Conservation (phyloP, 2,329 filamentous ascomycete genomes). For the Blastomyces silverae region DNA sequence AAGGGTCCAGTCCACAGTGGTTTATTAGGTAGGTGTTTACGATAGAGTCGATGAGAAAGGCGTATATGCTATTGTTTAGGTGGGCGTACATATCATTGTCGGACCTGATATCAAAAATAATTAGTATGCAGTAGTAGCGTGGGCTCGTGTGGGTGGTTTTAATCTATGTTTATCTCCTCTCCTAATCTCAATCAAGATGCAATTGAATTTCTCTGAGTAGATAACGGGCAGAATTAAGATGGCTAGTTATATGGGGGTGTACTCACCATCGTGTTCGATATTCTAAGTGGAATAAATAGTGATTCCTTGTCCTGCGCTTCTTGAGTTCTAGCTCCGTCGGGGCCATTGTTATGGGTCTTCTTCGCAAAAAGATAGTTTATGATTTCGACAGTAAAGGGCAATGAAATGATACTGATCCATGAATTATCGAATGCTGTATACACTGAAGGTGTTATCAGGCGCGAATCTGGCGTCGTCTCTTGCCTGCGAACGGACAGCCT, state of each 20-base stretch:
- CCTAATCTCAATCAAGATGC: background rate
- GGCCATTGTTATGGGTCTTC: conserved; percentile 21
- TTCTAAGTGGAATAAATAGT: conserved; percentile 73
- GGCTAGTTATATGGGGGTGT: background rate
- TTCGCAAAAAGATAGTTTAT: background rate
- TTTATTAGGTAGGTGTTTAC: conserved; percentile 83
- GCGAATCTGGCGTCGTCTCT: background rate
- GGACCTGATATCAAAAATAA: conserved; percentile 50
- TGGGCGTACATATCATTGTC: conserved; percentile 96
- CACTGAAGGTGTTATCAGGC: background rate
- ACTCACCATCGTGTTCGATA: conserved; percentile 77
- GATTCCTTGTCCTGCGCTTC: conserved; percentile 53
- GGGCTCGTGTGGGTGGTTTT: background rate
- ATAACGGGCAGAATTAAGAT: background rate
- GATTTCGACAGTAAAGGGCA: background rate
- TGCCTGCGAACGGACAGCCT: background rate
- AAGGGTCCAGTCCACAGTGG: conserved; percentile 66
- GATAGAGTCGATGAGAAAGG: conserved; percentile 80
- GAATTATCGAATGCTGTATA: background rate
- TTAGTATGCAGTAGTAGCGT: background rate
- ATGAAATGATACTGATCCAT: background rate
- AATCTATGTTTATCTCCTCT: background rate
- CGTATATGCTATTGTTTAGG: conserved; percentile 86
- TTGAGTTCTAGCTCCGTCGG: conserved; percentile 46
- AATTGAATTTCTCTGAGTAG: background rate